phyloP scores from a whole-genome alignment of 208 protist species.

The Wallacemonas sp. region DNA sequence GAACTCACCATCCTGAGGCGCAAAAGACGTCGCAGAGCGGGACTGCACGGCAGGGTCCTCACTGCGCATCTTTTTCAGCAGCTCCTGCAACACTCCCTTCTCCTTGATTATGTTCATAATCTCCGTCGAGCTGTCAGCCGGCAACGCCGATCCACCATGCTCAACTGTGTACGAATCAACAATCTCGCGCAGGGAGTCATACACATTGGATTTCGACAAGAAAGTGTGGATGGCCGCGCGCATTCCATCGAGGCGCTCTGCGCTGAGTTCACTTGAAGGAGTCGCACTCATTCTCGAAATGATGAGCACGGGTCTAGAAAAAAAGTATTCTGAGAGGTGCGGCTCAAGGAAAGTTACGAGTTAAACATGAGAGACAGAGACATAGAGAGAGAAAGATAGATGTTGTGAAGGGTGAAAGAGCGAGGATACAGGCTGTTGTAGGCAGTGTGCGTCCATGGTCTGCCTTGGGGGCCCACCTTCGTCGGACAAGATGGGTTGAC shows the following conservation, averaged over 20 bases:
- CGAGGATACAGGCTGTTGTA: too few species aligned
- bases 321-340: too few species aligned
- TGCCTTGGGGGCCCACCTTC: too few species aligned
- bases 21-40: constrained; percentile 7
- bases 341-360: too few species aligned
- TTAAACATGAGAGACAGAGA: too few species aligned
- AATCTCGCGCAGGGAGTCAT: constrained; percentile 87
- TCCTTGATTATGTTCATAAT: constrained; percentile 88
- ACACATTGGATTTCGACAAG: constrained; percentile 82
- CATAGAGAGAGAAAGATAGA: too few species aligned
- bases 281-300: constrained; percentile 7
- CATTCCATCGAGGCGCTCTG: constrained; percentile 70
- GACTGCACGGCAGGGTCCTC: constrained; percentile 13
- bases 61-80: constrained; percentile 41
- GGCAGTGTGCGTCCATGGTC: too few species aligned
- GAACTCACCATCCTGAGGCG: constrained; percentile 37
- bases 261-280: constrained; percentile 21
- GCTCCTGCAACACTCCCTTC: constrained; percentile 78
- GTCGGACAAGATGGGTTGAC: too few species aligned
- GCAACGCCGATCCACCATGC: constrained; percentile 36
- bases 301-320: too few species aligned
- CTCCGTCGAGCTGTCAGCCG: constrained; percentile 45
- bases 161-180: constrained; percentile 84
- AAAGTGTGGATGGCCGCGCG: constrained; percentile 81
- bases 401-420: too few species aligned